These are phyloP conservation scores for Podospora tetraspora DNA, from an alignment of 495 filamentous ascomycete species.

Conservation along the genomic window DNA sequence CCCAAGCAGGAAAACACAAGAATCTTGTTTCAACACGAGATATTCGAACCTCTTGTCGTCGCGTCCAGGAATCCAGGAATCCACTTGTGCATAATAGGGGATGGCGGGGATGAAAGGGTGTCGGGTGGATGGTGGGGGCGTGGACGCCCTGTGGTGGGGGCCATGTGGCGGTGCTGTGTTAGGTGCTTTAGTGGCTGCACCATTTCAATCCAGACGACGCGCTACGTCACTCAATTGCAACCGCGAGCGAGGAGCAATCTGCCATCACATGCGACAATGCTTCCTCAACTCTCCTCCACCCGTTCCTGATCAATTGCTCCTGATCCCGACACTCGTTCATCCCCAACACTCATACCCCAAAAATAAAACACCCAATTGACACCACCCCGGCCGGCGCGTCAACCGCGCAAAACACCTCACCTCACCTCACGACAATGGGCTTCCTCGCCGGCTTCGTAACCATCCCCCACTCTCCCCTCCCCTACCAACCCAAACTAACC, in stretches of 20 bases:
- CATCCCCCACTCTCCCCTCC: constrained; percentile 23
- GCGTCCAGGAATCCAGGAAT: too few species aligned
- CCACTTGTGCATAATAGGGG: too few species aligned
- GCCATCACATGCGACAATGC: neutral
- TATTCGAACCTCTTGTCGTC: too few species aligned
- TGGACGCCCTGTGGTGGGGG: too few species aligned
- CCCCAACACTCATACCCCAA: neutral
- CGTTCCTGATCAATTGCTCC: neutral
- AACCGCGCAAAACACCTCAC: neutral
- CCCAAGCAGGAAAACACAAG: too few species aligned
- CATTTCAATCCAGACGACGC: neutral
- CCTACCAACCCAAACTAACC: constrained; percentile 16
- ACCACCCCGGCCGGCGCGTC: neutral
- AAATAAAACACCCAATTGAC: neutral
- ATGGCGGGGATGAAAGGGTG: too few species aligned
- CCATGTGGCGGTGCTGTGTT: too few species aligned
- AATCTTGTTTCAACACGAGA: too few species aligned
- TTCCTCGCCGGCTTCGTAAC: constrained; percentile 70
- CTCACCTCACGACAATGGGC: constrained; percentile 20
- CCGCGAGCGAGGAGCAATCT: neutral
- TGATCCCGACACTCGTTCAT: neutral
- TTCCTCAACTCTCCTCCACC: neutral
- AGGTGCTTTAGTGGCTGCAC: too few species aligned
- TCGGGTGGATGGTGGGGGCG: too few species aligned
- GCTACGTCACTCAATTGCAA: neutral